phyloP scores from a whole-genome alignment of 495 filamentous ascomycete genomes.

The Penicillium canescens region DNA sequence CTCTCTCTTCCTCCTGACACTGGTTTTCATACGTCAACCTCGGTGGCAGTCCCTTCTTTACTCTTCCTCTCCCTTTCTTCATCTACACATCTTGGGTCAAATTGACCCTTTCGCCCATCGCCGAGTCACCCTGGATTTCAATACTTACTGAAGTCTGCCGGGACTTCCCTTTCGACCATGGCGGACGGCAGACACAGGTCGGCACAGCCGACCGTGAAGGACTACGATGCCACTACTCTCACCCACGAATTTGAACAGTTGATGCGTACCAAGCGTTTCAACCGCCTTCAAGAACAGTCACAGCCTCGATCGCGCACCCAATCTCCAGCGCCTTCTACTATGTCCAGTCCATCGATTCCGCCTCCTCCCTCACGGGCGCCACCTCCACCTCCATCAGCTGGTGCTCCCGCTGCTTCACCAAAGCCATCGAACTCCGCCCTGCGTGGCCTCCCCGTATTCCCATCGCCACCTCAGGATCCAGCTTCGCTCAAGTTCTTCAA shows the following conservation, averaged over 20 bases:
- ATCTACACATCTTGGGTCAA: conserved; percentile 7
- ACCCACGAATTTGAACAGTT: conserved; percentile 73
- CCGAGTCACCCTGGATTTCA: conserved; percentile 22
- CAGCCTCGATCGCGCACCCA: conserved; percentile 58
- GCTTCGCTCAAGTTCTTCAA: conserved; percentile 81
- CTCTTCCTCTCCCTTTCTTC: conserved; percentile 11
- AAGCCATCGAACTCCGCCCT: conserved; percentile 60
- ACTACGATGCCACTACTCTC: conserved; percentile 50
- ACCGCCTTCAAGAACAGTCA: conserved; percentile 65
- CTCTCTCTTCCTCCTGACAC: conserved; percentile 9
- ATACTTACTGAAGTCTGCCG: conserved; percentile 20
- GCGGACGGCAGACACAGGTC: conserved; percentile 39
- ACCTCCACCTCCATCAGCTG: conserved; percentile 34
- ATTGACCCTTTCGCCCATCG: conserved; percentile 19
- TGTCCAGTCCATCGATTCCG: conserved; percentile 34
- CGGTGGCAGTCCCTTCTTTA: conserved; percentile 13
- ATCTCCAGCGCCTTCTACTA: conserved; percentile 43
- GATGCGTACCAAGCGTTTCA: conserved; percentile 75
- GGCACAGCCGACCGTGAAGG: conserved; percentile 28
- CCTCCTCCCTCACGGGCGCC: conserved; percentile 45
- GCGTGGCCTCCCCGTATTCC: conserved; percentile 77
- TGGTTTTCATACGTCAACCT: conserved; percentile 9
- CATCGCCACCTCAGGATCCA: conserved; percentile 73
- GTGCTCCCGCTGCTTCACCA: conserved; percentile 30
- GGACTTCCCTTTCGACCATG: conserved; percentile 36